Conservation (phyloP, 331 rosid genomes). For the Pyrus hybrid region DNA sequence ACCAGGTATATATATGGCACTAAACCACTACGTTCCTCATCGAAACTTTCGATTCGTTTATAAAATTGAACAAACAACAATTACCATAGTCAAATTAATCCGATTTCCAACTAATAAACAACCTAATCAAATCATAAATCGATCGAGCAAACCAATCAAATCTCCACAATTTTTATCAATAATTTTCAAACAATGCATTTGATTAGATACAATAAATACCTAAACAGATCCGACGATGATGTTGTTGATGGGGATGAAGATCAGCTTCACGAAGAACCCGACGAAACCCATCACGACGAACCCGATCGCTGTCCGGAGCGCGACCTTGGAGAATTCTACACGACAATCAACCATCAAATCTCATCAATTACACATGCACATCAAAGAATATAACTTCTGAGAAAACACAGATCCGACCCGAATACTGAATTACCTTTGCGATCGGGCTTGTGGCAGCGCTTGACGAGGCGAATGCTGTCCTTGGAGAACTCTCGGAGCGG, state of each 20-base stretch:
- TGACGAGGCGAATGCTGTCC: constrained; percentile 12
- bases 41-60: neutral
- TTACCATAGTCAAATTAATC: too few relatives aligned
- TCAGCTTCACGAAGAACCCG: constrained; percentile 20
- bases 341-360: neutral
- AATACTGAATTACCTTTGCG: constrained; percentile 6
- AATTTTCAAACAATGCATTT: neutral
- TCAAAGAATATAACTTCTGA: neutral
- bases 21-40: neutral
- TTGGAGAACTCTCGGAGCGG: constrained; percentile 17
- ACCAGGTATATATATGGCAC: too few relatives aligned
- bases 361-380: neutral
- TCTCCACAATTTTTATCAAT: neutral
- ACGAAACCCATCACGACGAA: constrained; percentile 19
- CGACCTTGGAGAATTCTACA: constrained; percentile 13
- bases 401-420: neutral
- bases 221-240: constrained; percentile 15
- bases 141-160: neutral
- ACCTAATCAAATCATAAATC: neutral
- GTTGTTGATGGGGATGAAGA: constrained; percentile 18
- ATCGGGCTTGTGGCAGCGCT: constrained; percentile 20
- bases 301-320: constrained; percentile 14
- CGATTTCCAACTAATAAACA: neutral
- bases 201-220: neutral
- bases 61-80: neutral